Conservation (phyloP, 1,284 basidiomycete species). For the Cystobasidium sp. region DNA sequence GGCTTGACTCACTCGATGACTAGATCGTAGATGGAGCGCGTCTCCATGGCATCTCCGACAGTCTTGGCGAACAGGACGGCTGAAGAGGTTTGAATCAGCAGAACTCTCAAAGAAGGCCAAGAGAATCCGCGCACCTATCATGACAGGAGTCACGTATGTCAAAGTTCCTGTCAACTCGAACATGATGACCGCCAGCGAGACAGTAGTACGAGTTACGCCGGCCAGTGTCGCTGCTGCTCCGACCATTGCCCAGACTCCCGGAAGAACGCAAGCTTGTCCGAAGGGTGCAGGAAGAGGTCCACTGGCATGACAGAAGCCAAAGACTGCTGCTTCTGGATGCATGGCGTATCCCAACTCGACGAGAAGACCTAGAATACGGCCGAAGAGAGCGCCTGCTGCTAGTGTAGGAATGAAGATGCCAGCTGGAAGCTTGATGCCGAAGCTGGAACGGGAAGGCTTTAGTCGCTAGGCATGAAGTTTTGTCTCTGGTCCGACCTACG, state of each 20-base stretch:
- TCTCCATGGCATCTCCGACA: constrained; percentile 56
- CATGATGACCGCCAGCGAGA: constrained; percentile 95
- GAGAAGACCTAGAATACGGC: constrained; percentile 80
- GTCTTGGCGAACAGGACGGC: constrained; percentile 87
- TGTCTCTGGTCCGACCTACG: constrained; percentile 59
- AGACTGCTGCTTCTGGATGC: constrained; percentile 68
- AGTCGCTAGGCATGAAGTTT: neutral
- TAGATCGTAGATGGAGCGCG: constrained; percentile 65
- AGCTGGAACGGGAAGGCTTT: neutral
- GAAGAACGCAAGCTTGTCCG: constrained; percentile 55
- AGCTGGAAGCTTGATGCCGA: constrained; percentile 83
- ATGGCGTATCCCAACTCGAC: constrained; percentile 78
- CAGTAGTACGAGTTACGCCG: constrained; percentile 70
- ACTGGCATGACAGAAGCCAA: constrained; percentile 64
- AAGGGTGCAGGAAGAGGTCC: constrained; percentile 48
- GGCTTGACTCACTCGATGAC: constrained; percentile 73
- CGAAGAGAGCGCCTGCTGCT: constrained; percentile 94
- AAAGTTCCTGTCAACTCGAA: constrained; percentile 80
- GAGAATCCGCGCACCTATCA: constrained; percentile 58
- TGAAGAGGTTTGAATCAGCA: constrained; percentile 56
- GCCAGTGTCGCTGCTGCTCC: constrained; percentile 57
- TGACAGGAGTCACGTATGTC: constrained; percentile 92
- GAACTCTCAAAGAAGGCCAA: neutral
- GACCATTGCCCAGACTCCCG: constrained; percentile 58
- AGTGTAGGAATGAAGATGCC: constrained; percentile 67